Conservation (phyloP, 2,329 filamentous ascomycete species). For the Colletotrichum sp. region DNA sequence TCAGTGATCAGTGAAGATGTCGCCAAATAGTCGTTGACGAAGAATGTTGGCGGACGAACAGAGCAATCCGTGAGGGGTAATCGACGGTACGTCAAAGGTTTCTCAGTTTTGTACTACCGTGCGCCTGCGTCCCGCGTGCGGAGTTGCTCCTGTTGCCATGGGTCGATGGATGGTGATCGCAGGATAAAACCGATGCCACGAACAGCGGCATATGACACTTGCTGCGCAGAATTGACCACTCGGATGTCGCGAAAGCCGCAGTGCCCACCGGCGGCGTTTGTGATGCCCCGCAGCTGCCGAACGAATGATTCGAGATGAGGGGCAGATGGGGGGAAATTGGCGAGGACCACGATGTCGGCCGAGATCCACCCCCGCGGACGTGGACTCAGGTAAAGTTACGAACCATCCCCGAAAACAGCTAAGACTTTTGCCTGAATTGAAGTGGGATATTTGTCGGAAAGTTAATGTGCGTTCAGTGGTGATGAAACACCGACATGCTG, state of each 20-base stretch:
- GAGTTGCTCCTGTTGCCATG: conserved; percentile 16
- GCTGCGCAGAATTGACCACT: conserved; percentile 1
- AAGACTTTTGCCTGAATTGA: background rate
- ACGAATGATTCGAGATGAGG: background rate
- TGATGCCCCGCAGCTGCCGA: conserved; percentile 2
- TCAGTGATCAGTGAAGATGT: background rate
- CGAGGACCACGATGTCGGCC: background rate
- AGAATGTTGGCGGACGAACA: background rate
- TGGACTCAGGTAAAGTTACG: background rate
- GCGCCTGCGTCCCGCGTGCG: background rate
- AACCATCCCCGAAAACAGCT: background rate
- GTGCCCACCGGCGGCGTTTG: background rate
- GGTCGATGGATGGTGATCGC: background rate
- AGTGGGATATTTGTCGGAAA: background rate
- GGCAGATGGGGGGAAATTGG: background rate
- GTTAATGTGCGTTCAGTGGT: background rate
- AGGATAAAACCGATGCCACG: background rate
- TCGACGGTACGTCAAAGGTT: background rate
- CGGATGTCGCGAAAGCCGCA: conserved; percentile 10
- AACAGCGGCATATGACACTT: background rate
- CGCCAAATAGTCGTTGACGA: background rate
- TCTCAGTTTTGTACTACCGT: background rate
- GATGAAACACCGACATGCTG: background rate
- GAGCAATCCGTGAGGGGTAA: background rate
- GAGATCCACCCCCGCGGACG: background rate